Evolutionary conservation across 2,329 filamentous ascomycete genomes (phyloP), one percentile per base, ranked within the genome.

Genomic region (Sarocladium oryzae): DNA sequence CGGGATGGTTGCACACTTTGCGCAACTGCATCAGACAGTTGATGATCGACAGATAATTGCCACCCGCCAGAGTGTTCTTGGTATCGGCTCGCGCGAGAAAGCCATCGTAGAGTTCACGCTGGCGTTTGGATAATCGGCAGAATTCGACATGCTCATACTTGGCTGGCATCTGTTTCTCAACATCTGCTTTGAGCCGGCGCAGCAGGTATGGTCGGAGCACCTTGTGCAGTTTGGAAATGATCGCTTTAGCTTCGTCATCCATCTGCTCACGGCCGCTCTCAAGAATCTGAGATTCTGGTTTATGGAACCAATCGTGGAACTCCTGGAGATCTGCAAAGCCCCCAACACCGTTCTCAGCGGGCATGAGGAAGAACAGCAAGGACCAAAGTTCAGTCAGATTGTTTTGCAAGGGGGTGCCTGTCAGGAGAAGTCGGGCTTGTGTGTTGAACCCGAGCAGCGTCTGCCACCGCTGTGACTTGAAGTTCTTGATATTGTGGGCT

Each of bases 401-500:
- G 68, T 99, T 99, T 66, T 99, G 93, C 21, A 99, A 76, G 2
- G 95, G 93, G 1, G 93, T 99, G 52, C 93, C 93, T 0, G 93
- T 99, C 10, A 99, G 76, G 0, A 99, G 72, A 10, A 99, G 79
- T 30, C 93, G 82, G 24, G 91, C 85, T 56, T 86, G 84, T 0
- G 93, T 97, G 60, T 95, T 92, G 71, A 99, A 95, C 0, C 88
- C 93, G 20, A 99, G 81, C 56, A 99, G 79, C 0, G 90, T 92
- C 66, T 97, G 93, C 91, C 93, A 99, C 56, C 92, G 79, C 66
- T 96, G 91, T 2, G 92, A 96, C 62, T 95, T 91, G 76, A 97
- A 99, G 68, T 99, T 99, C 64, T 99, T 97, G 77, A 99, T 99
- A 69, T 99, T 97, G 73, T 99, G 93, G 0, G 95, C 93, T 71